Base-by-base conservation (phyloP, 1,139 yeast species). In the Debaryomycetaceae sp. region DNA sequence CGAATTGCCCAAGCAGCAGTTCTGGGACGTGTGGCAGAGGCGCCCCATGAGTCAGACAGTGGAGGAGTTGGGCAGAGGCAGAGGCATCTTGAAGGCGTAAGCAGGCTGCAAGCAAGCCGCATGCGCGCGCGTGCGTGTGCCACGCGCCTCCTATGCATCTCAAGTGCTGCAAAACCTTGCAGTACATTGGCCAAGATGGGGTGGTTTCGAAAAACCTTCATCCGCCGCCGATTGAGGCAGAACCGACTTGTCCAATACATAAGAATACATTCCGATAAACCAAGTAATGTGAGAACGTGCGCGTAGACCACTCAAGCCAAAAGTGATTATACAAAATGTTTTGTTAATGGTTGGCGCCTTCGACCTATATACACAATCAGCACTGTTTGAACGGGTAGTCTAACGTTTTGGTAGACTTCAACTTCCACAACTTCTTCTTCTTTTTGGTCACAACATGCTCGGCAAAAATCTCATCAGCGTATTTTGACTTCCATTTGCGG, bases 361-460 rank as follows among this genome's bases (percentile, higher is more conserved):
- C 21, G 10, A 19, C 21, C 27, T 24, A 11, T 6, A 24, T n/a
- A 12, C n/a, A n/a, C 27, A 10, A n/a, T 15, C 20, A 30, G 19
- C 33, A 30, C 31, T 40, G 48, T 46, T 82, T 83, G 56, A 78
- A 88, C 3, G 96, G 96, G 50, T 86, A 86, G 43, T 83, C 95
- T 12, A 80, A 72, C 18, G 71, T 63, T 46, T 83, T 82, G 46
- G 79, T 88, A 53, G 83, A 83, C 51, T 94, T 78, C 45, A 67
- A 53, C 54, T 84, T 81, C 97, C 97, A 88, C 40, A 83, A 73
- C 65, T 83, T 84, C 75, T 82, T 82, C 76, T 84, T 85, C 67
- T 77, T 82, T 63, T 82, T 83, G 13, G 84, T 83, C 4, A 76
- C 72, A 16, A 78, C 78, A 56, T 88, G 94, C 49, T 86, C 96